Base-by-base conservation (phyloP, 805 yeast species). In the Cyberlindnera xylosilytica region DNA sequence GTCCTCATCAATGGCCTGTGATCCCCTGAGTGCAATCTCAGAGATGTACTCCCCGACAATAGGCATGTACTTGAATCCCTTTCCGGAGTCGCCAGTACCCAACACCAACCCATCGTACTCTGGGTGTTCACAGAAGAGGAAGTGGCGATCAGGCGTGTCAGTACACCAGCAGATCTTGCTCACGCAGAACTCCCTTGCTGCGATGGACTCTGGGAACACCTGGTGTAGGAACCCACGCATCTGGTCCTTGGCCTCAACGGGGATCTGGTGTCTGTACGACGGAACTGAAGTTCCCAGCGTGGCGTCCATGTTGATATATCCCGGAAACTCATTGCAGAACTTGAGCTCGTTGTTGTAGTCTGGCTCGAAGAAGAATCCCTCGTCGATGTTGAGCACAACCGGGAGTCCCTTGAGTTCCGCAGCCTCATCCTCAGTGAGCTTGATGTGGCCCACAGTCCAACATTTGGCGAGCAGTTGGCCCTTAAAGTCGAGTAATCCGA, bases 301-400 rank as follows among this genome's bases (percentile, higher is more conserved):
- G 1, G 39, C 27, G n/a, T 49, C 41, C 31, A 50, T 16, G 43
- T 64, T 61, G 34, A 61, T 61, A 36, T 60, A 63, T 13, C 70
- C 68, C 11, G 68, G 68, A 28, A 64, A 65, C 45, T 66, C 71
- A 44, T 65, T 65, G 46, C 67, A 64, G 29, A 65, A 52, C 42
- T 66, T 67, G 23, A 66, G 41, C 20, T 64, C 63, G 27, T 61
- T 55, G 41, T 64, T 53, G 11, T 18, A 15, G 48, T 64, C 70
- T 12, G 72, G 69, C 39, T 68, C 72, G 47, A 68, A 67, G 35
- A 67, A 58, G 51, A 66, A 68, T 0, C 73, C 73, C 38, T 58
- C 56, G 27, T 66, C 70, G 18, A 58, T 42, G 38, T 63, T 66
- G 20, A 66, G 46, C 15, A 67, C 52, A 9, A 68, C 70, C 1